Conservation (phyloP, 1,284 basidiomycete genomes). For the Microbotryum intermedium region DNA sequence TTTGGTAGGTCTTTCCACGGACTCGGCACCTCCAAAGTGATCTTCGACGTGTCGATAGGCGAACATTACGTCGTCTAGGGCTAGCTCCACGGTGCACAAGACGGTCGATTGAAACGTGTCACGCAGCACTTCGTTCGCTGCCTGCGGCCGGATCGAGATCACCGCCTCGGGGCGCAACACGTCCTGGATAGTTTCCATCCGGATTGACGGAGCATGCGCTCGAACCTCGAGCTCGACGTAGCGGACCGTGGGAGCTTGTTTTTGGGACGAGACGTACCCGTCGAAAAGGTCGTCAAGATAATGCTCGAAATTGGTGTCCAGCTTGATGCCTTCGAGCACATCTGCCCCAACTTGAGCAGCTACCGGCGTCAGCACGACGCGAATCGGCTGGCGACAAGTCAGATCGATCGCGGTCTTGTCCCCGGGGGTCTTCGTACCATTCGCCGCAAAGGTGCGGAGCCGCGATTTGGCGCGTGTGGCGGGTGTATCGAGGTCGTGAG, state of each 20-base stretch:
- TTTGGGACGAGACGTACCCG: slow-evolving; percentile 8
- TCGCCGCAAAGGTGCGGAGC: background rate
- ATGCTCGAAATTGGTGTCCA: slow-evolving; percentile 23
- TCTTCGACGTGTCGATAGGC: slow-evolving; percentile 4
- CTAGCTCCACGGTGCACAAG: slow-evolving; percentile 17
- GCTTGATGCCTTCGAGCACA: slow-evolving; percentile 12
- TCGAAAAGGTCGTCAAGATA: slow-evolving; percentile 21
- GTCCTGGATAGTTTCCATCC: slow-evolving; percentile 24
- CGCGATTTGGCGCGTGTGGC: too few species aligned
- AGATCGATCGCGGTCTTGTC: slow-evolving; percentile 8
- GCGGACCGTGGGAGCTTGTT: background rate
- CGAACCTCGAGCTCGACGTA: slow-evolving; percentile 5
- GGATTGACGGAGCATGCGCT: slow-evolving; percentile 2
- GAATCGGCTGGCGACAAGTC: background rate
- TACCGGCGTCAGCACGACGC: slow-evolving; percentile 21
- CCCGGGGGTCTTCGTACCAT: background rate
- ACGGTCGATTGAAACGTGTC: slow-evolving; percentile 10
- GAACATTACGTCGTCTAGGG: slow-evolving; percentile 6
- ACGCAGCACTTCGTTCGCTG: background rate
- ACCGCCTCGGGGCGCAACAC: slow-evolving; percentile 24
- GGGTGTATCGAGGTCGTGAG: too few species aligned
- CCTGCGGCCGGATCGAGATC: slow-evolving; percentile 7
- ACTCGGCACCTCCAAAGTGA: slow-evolving; percentile 3
- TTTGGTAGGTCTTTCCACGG: background rate
- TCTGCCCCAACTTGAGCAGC: slow-evolving; percentile 18